Conservation (phyloP, 805 yeast genomes). For the Tetrapisispora fleetii region DNA sequence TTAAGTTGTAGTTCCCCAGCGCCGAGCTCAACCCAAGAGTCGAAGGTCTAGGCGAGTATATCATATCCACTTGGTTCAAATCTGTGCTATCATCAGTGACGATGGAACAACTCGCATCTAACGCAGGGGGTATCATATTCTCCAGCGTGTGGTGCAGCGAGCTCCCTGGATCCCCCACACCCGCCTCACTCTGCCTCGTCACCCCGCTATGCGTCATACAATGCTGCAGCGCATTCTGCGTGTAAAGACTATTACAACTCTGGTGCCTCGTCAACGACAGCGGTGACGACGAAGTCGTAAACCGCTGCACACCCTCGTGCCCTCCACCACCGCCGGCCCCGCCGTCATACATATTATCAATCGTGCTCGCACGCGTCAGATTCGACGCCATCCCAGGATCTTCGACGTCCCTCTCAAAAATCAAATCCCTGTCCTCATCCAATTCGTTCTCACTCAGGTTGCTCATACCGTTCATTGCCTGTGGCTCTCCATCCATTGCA, state of each 20-base stretch:
- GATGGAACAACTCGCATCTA: conserved; percentile 67
- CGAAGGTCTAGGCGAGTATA: conserved; percentile 51
- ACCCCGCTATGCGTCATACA: background rate
- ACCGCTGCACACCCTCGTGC: background rate
- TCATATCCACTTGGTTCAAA: conserved; percentile 62
- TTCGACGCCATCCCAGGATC: conserved; percentile 33
- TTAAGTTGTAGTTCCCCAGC: conserved; percentile 24
- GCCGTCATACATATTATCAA: conserved; percentile 5
- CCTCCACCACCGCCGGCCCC: too few relatives aligned
- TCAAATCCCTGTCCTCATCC: conserved; percentile 20
- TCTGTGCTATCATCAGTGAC: conserved; percentile 46
- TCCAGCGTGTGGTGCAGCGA: conserved; percentile 34
- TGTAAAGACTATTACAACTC: background rate
- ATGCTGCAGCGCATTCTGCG: background rate
- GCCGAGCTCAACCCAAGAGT: conserved; percentile 38
- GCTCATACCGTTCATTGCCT: too few relatives aligned
- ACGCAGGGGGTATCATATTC: conserved; percentile 70
- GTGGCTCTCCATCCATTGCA: too few relatives aligned
- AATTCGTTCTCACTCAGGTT: background rate
- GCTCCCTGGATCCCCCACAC: background rate
- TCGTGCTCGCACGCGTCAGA: conserved; percentile 4
- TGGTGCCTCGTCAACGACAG: conserved; percentile 2
- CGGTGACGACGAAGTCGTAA: conserved; percentile 4
- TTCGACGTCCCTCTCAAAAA: conserved; percentile 60
- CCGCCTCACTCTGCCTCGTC: background rate